Base-by-base conservation (phyloP, 106 monocot species). In the Acorus gramineus region DNA sequence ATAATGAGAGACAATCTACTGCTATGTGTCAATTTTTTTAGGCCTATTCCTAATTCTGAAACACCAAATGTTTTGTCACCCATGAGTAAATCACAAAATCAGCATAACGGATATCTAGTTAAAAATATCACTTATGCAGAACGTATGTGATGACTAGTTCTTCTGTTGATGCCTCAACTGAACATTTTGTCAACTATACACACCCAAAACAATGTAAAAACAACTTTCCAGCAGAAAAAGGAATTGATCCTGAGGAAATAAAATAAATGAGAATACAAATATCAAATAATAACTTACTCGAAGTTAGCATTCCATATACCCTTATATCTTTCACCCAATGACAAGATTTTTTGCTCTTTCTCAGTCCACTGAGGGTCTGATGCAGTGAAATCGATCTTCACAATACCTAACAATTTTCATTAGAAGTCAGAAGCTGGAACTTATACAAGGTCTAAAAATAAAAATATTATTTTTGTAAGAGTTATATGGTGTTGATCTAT, bases 311-410 rank as follows among this genome's bases (percentile, higher is more conserved):
- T 78, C 84, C 87, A 95, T 66, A 85, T 63, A 59, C 74, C 82
- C 66, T 50, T 63, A 47, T 95, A 95, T 81, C 78, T 82, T 72
- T 66, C 71, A 52, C 82, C 69, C 49, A 95, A 74, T 59, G 59
- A 69, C 66, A 78, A 76, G 52, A 90, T 87, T 53, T 78, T 87
- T 46, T 69, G 69, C 55, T 87, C 87, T 72, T 82, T 81, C 60
- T 74, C 79, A 47, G 60, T 58, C 86, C 90, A 90, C 7, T 56
- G 47, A 13, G 58, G 51, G 53, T 77, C 92, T 63, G 49, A 53
- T 11, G 82, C 53, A 79, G 71, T 57, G 77, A 84, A 73, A 7
- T 61, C 59, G 68, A 88, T 64, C 58, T 67, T 71, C 69, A 65
- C 10, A 60, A 42, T 28, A 77, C 63, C 90, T 86, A 74, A 65